These are phyloP conservation scores for Rhizopus delemar DNA, from an alignment of 371 early-diverging fungal genomes.

Conservation along the genomic window DNA sequence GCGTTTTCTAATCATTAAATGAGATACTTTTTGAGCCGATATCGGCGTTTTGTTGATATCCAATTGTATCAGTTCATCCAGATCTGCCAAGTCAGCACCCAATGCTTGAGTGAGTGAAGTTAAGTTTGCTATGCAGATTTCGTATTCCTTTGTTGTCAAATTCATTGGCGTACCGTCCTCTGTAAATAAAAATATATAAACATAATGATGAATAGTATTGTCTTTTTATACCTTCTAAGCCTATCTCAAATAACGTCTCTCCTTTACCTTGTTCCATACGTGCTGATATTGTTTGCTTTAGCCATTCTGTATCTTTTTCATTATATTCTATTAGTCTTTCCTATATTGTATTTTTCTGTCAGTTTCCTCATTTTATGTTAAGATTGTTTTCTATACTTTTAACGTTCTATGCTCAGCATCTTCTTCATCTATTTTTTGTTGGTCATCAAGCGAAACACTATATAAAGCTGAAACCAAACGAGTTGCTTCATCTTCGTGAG, in stretches of 20 bases:
- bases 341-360: constrained; percentile 10
- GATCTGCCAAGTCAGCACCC: constrained; percentile 65
- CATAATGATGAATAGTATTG: neutral
- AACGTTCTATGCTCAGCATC: constrained; percentile 7
- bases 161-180: constrained; percentile 77
- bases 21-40: constrained; percentile 22
- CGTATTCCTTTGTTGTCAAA: constrained; percentile 62
- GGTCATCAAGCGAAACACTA: constrained; percentile 15
- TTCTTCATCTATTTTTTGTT: constrained; percentile 2
- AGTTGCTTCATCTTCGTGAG: constrained; percentile 19
- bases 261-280: constrained; percentile 71
- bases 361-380: neutral
- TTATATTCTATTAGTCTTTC: constrained; percentile 43
- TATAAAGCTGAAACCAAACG: constrained; percentile 22
- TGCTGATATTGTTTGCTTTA: constrained; percentile 43
- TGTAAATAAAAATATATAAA: constrained; percentile 9
- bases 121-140: constrained; percentile 50
- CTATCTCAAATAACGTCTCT: constrained; percentile 77
- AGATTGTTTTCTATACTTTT: constrained; percentile 8
- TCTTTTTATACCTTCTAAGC: constrained; percentile 64
- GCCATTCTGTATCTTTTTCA: constrained; percentile 41
- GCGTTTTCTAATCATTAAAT: constrained; percentile 70
- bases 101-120: constrained; percentile 44
- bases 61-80: constrained; percentile 51
- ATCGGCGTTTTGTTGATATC: constrained; percentile 13